A percentile compares a stretch with the other conserved stretches of the same genome.
phyloP scores from a whole-genome alignment of 805 yeast genomes.

The Ogataea degrootiae region DNA sequence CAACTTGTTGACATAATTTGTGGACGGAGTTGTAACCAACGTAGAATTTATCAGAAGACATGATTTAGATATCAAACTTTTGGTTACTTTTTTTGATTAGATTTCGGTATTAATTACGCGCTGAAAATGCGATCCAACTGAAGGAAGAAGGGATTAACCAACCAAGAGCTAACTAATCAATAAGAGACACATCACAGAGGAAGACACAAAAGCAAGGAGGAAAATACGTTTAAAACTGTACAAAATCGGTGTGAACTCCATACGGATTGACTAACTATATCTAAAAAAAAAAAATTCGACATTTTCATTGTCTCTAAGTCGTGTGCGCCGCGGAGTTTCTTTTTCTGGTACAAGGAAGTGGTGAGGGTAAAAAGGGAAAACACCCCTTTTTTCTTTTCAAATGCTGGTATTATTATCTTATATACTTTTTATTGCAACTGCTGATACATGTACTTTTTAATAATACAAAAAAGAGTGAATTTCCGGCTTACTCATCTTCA shows the following conservation, averaged over 20 bases:
- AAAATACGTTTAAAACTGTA: too few relatives aligned
- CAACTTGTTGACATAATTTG: constrained; percentile 64
- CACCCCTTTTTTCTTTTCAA: too few relatives aligned
- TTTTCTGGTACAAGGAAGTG: background rate
- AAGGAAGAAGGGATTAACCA: too few relatives aligned
- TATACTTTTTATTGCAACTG: background rate
- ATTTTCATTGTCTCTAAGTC: constrained; percentile 1
- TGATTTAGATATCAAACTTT: constrained; percentile 10
- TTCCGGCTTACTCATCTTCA: background rate
- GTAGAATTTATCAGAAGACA: constrained; percentile 43
- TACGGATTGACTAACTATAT: background rate
- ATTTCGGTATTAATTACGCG: background rate
- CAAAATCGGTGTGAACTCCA: too few relatives aligned
- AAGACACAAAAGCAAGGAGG: background rate
- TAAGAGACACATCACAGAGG: too few relatives aligned
- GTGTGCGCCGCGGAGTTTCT: constrained; percentile 2
- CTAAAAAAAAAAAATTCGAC: constrained; percentile 3
- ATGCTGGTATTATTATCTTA: background rate
- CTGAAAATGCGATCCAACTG: background rate
- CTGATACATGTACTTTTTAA: background rate
- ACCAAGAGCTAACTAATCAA: too few relatives aligned
- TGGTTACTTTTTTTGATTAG: too few relatives aligned
- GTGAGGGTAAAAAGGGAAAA: too few relatives aligned
- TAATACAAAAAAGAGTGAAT: background rate
- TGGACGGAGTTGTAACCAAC: constrained; percentile 79